Base-by-base conservation (phyloP, 441 rosid genomes). In the Biscutella laevigata region DNA sequence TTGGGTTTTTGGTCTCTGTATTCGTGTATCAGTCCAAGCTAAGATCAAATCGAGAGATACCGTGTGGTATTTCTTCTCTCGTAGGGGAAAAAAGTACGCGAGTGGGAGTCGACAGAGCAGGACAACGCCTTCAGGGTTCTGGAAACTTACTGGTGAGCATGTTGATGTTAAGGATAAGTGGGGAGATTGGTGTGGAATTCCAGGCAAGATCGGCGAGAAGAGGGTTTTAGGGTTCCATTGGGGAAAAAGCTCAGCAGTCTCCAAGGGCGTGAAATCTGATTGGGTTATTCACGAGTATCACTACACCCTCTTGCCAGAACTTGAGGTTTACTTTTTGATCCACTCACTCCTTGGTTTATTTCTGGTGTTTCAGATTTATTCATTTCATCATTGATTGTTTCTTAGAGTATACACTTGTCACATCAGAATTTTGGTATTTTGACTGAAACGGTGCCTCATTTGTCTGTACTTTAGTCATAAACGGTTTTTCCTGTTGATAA, bases 101-200 rank as follows among this genome's bases (percentile, higher is more conserved):
- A 51, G 4, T 3, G 45, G 63, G 48, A 5, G 20, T 10, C 69
- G 53, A 11, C 56, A 36, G 26, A 59, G 61, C 9, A 53, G 92
- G 39, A 54, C 19, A 13, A 84, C 88, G 0, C 4, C 0, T 4
- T 36, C 43, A 1, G 92, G 92, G 2, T 66, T 3, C 8, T 84
- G 92, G 92, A 84, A 75, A 51, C 52, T 64, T 13, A 81, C 88
- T 0, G 82, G 92, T 20, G 33, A 33, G 0, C 53, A 63, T 44
- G 71, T 68, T 0, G 13, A 1, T 0, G 57, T 83, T 45, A 52
- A 5, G 14, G 63, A 64, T 33, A 52, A 28, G 1, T 48, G 58
- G 58, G 57, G 69, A 6, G 2, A 0, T 3, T 34, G 26, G 26
- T 8, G 25, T 32, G 68, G 38, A 11, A 0, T 1, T 30, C n/a